phyloP scores from a whole-genome alignment of 2,329 filamentous ascomycete genomes.

The Fusarium buxicola region DNA sequence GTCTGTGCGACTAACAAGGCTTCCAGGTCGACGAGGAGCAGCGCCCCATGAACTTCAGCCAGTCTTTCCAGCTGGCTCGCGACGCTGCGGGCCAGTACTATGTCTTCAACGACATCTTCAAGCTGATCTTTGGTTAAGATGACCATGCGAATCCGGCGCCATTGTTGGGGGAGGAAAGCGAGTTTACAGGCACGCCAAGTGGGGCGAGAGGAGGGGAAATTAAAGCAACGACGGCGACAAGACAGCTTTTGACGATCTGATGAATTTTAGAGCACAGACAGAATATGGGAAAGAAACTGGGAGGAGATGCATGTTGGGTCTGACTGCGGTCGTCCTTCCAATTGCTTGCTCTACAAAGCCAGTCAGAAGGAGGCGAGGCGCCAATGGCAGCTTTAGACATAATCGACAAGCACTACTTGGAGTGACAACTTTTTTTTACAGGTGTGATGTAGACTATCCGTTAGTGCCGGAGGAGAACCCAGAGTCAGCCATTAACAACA shows the following conservation, averaged over 20 bases:
- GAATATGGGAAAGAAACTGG: slow-evolving; percentile 7
- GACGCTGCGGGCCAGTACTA: slow-evolving; percentile 78
- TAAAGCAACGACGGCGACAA: slow-evolving; percentile 28
- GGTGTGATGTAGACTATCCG: not conserved
- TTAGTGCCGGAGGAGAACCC: too few relatives aligned
- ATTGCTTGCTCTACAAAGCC: not conserved
- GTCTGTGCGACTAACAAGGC: slow-evolving; percentile 13
- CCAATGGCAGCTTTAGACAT: slow-evolving; percentile 10
- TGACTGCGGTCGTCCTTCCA: slow-evolving; percentile 15
- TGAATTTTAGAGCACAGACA: slow-evolving; percentile 38
- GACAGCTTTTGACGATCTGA: slow-evolving; percentile 41
- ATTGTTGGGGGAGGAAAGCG: slow-evolving; percentile 14
- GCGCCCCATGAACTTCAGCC: slow-evolving; percentile 89
- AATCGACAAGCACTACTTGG: slow-evolving; percentile 2
- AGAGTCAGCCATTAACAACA: too few relatives aligned
- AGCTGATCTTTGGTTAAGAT: slow-evolving; percentile 78
- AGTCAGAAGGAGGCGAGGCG: slow-evolving; percentile 8
- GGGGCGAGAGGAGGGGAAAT: slow-evolving; percentile 34
- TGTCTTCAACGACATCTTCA: slow-evolving; percentile 96
- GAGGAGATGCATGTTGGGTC: slow-evolving; percentile 16
- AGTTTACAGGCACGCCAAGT: slow-evolving; percentile 29
- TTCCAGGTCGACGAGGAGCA: slow-evolving; percentile 86
- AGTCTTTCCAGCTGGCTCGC: slow-evolving; percentile 86
- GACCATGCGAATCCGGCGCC: not conserved
- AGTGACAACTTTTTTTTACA: not conserved